These are phyloP conservation scores for Hypoxylon sp. DNA, from an alignment of 2,329 filamentous ascomycete genomes.

Conservation along the genomic window DNA sequence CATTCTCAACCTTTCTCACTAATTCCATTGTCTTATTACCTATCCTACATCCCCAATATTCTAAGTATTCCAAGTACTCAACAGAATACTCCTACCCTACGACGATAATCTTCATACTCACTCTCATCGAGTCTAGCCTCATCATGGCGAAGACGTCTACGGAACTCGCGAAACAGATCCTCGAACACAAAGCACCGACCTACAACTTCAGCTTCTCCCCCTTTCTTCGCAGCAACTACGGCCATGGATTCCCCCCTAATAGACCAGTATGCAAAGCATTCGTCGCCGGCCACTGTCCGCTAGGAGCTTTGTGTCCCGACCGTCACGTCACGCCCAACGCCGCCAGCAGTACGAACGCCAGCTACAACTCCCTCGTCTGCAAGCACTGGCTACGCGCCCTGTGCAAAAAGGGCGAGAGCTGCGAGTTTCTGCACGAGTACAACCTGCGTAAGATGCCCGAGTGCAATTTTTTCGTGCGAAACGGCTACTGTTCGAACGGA, in stretches of 20 bases:
- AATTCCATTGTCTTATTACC: no score
- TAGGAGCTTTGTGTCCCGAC: conserved; percentile 85
- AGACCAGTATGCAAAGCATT: conserved; percentile 87
- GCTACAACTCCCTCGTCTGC: conserved; percentile 87
- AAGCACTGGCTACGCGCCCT: conserved; percentile 98
- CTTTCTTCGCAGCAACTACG: conserved; percentile 83
- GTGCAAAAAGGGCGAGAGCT: conserved; percentile 96
- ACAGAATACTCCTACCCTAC: no score
- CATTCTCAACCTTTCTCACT: no score
- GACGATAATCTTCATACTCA: no score
- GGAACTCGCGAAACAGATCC: conserved; percentile 58
- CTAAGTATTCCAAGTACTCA: no score
- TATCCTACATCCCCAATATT: no score
- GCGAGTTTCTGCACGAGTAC: conserved; percentile 99
- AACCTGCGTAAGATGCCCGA: conserved; percentile 98
- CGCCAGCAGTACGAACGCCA: conserved; percentile 52
- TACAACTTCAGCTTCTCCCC: conserved; percentile 86
- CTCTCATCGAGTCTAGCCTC: no score
- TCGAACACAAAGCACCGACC: conserved; percentile 62
- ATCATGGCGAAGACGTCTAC: no score
- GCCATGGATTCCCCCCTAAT: conserved; percentile 81
- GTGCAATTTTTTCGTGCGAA: conserved; percentile 94
- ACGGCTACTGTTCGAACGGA: conserved; percentile 94
- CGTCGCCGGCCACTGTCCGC: conserved; percentile 83
- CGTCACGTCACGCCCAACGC: conserved; percentile 66